These are phyloP conservation scores for Penicillium olsonii DNA, from an alignment of 2,329 filamentous ascomycete genomes.

Conservation along the genomic window DNA sequence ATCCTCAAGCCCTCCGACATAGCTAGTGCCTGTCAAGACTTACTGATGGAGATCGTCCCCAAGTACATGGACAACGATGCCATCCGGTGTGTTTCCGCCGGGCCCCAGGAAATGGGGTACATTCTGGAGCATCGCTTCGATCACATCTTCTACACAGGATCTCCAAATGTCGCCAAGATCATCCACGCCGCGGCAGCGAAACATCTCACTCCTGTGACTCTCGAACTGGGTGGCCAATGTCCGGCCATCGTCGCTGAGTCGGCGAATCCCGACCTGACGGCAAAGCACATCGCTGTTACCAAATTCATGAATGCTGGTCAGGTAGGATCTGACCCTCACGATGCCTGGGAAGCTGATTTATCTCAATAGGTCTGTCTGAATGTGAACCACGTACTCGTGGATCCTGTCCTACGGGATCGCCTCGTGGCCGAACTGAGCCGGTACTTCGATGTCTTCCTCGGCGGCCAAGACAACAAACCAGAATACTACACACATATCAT, in stretches of 20 bases:
- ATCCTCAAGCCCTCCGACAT: conserved; percentile 51
- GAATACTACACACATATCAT: conserved; percentile 40
- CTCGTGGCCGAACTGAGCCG: conserved; percentile 38
- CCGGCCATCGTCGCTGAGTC: conserved; percentile 47
- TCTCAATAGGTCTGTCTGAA: conserved; percentile 35
- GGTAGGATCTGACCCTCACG: conserved; percentile 3
- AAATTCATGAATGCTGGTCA: conserved; percentile 50
- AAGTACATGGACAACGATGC: conserved; percentile 47
- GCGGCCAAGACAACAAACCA: conserved; percentile 18
- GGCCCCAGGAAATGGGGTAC: conserved; percentile 38
- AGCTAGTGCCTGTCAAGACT: conserved; percentile 33
- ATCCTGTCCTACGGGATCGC: conserved; percentile 41
- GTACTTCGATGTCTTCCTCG: conserved; percentile 37
- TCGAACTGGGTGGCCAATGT: conserved; percentile 51
- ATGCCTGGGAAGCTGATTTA: background rate
- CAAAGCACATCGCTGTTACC: conserved; percentile 45
- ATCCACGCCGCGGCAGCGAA: conserved; percentile 46
- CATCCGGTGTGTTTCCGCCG: conserved; percentile 39
- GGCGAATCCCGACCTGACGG: conserved; percentile 47
- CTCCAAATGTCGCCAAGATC: conserved; percentile 39
- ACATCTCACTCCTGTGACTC: conserved; percentile 46
- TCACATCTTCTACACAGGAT: conserved; percentile 52
- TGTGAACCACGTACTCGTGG: conserved; percentile 49
- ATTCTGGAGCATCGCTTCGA: conserved; percentile 45
- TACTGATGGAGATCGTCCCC: conserved; percentile 44